Conservation (phyloP, 192 early-diverging fungal species). For the Fimicolochytrium jonesii region DNA sequence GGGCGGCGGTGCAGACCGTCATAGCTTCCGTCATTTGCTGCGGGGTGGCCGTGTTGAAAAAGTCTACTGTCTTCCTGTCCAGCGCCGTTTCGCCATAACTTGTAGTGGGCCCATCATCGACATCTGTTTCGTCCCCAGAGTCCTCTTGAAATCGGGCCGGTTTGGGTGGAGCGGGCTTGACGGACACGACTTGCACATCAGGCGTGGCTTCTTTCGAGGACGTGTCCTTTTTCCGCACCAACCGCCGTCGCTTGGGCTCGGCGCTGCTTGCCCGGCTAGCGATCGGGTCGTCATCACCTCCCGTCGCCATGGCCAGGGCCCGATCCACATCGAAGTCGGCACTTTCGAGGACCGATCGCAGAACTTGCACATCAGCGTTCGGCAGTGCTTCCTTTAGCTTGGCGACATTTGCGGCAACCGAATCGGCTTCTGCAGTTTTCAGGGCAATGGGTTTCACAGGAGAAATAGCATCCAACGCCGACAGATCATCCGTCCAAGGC, state of each 20-base stretch:
- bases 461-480: background rate
- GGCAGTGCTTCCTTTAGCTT: slow-evolving; percentile 17
- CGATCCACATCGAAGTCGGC: slow-evolving; percentile 3
- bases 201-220: background rate
- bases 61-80: slow-evolving; percentile 41
- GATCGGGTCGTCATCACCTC: background rate
- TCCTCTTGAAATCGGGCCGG: slow-evolving; percentile 7
- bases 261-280: no score
- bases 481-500: background rate
- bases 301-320: slow-evolving; percentile 2
- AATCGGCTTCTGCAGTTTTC: background rate
- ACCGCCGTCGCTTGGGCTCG: background rate
- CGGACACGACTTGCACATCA: slow-evolving; percentile 2
- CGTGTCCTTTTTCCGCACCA: slow-evolving; percentile 10
- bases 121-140: slow-evolving; percentile 32
- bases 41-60: slow-evolving; percentile 28
- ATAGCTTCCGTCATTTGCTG: slow-evolving; percentile 36
- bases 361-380: background rate
- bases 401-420: slow-evolving; percentile 1
- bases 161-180: background rate
- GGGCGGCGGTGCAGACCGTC: slow-evolving; percentile 32
- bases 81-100: slow-evolving; percentile 22
- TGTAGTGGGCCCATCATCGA: slow-evolving; percentile 39
- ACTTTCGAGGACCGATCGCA: background rate
- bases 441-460: background rate